Evolutionary conservation across 345 rosid genomes (phyloP), one percentile per base, ranked within the genome.

Genomic region (Eutrema heterophyllum): DNA sequence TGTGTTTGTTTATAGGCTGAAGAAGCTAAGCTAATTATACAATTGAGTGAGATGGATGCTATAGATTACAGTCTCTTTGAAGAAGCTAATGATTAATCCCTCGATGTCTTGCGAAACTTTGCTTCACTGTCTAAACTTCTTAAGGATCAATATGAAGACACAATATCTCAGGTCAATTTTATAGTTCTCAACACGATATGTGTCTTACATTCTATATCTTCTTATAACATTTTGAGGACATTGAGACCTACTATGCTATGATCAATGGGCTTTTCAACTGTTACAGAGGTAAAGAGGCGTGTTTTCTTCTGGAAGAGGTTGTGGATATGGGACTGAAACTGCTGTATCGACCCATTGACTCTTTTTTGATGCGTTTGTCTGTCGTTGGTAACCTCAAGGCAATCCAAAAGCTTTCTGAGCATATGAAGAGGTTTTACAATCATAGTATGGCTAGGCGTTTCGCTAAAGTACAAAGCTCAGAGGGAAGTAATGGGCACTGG

Each of bases 401-500:
- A 68, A 95, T 92, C 72, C 91, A 90, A 72, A 87, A 69, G 75
- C 85, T 95, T 50, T 90, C 94, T 35, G 93, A 88, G 60, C 92
- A 87, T 74, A 88, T 86, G 98, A 90, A 87, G 70, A 88, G 58
- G 81, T 92, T 83, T 70, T 90, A 87, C 26, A 88, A 92, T 80
- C 92, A 89, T 83, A 75, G 90, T 40, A 88, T 95, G 89, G 90
- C 97, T 9, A 90, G 94, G 69, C 88, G 97, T 36, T 81, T 78
- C 74, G 89, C 92, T 9, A 80, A 54, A 88, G 92, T 73, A 73
- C 81, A 62, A 85, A 80, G 40, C 79, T 85, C 76, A 84, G 93
- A 81, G 87, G 85, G 76, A 90, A 84, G 84, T 83, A 65, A 73
- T 11, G 53, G 15, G 35, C 13, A 33, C 40, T 41, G 63, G n/a